Evolutionary conservation across 225 moss, liverwort and hornwort species (phyloP).

Genomic region (Climacium dendroides): DNA sequence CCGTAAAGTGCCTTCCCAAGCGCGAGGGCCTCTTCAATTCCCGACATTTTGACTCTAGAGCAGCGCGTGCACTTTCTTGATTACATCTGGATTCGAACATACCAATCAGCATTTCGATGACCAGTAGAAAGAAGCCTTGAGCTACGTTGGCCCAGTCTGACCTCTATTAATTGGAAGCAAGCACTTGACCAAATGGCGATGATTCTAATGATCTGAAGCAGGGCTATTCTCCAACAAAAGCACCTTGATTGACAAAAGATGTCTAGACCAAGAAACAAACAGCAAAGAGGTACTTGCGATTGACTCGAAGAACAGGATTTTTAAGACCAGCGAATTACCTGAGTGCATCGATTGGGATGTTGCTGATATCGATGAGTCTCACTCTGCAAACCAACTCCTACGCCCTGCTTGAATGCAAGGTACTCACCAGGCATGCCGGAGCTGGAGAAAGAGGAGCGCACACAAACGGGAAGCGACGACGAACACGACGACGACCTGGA

Average conservation of each 20-base stretch:
- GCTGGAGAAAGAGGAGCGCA: no score
- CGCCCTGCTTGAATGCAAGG: not conserved
- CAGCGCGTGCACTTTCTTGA: not conserved
- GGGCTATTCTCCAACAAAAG: not conserved
- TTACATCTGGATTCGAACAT: not conserved
- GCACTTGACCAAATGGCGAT: not conserved
- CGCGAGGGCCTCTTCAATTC: not conserved
- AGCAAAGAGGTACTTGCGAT: not conserved
- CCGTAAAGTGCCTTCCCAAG: not conserved
- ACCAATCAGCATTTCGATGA: not conserved
- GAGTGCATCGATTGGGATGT: not conserved
- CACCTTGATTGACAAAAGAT: not conserved
- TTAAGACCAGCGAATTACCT: no score
- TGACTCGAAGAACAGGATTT: not conserved
- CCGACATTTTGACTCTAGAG: not conserved
- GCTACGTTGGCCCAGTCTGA: not conserved
- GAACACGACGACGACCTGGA: no score
- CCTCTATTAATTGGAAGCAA: not conserved
- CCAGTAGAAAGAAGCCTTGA: not conserved
- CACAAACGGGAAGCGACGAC: no score
- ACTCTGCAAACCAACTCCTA: not conserved
- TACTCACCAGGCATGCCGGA: no score
- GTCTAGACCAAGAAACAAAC: not conserved
- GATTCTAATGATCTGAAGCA: not conserved
- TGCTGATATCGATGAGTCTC: not conserved